phyloP scores from a whole-genome alignment of 495 filamentous ascomycete species.

The Aspergillus ostianus region DNA sequence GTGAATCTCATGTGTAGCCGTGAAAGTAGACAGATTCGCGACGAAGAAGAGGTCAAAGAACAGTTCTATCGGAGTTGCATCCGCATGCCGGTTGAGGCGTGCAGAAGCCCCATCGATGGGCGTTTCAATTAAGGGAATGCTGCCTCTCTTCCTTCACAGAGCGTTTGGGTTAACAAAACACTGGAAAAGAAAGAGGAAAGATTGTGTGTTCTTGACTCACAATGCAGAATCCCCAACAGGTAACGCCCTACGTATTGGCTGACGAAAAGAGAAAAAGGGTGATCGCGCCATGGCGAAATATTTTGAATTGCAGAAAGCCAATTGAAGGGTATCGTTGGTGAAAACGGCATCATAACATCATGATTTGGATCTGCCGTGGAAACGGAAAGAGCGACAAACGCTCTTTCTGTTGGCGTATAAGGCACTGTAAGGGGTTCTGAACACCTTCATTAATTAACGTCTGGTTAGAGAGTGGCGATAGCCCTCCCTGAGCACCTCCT shows the following conservation, averaged over 20 bases:
- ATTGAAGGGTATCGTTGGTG: conserved; percentile 4
- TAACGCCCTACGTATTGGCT: conserved; percentile 16
- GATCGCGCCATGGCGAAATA: conserved; percentile 16
- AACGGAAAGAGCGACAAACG: conserved; percentile 8
- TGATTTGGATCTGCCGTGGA: neutral
- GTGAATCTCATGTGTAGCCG: conserved; percentile 53
- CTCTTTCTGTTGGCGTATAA: too few species aligned
- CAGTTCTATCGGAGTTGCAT: conserved; percentile 57
- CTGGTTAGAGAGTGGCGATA: too few species aligned
- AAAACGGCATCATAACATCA: conserved; percentile 13
- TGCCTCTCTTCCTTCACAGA: neutral
- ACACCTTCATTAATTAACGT: too few species aligned
- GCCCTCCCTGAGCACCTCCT: too few species aligned
- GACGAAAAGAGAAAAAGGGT: conserved; percentile 19
- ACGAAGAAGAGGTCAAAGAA: conserved; percentile 73
- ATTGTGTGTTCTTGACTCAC: conserved; percentile 11
- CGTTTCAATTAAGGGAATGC: conserved; percentile 8
- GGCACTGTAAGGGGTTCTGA: too few species aligned
- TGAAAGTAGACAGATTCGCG: conserved; percentile 65
- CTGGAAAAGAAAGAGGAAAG: too few species aligned
- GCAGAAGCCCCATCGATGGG: conserved; percentile 32
- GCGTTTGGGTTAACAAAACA: too few species aligned
- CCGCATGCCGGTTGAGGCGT: conserved; percentile 35
- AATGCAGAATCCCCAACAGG: too few species aligned
- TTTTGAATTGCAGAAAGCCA: conserved; percentile 2